Base-by-base conservation (phyloP, 2,329 filamentous ascomycete genomes). In the Botryosphaeria dothidea region DNA sequence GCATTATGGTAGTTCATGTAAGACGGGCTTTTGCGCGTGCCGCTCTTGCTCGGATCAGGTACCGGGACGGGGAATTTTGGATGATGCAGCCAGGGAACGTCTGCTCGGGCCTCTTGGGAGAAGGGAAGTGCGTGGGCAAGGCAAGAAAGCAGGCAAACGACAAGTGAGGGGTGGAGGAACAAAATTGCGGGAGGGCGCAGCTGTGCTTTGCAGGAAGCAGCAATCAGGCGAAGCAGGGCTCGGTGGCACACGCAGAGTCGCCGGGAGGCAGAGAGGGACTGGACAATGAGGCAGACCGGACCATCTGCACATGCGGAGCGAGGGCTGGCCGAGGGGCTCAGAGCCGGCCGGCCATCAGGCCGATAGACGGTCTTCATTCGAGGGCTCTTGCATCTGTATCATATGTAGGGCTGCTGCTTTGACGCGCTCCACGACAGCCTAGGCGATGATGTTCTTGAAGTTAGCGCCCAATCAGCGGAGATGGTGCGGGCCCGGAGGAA, bases 331-430 rank as follows among this genome's bases (percentile, higher is more conserved):
- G 25, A 29, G 23, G 19, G 52, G 36, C 17, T 23, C 17, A 9
- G 36, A 11, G 25, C 25, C 38, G 34, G 25, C 34, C n/a, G 43
- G 43, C 27, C 38, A 23, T 5, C 54, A 45, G 36, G 36, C 17
- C 38, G 25, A n/a, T 46, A 9, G 38, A 46, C 4, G 27, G 23
- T 5, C 56, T 45, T 15, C 25, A 45, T 60, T 46, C 13, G 49
- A 46, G 27, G 38, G 41, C 56, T 36, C 56, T 25, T 31, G 56
- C 38, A 34, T 60, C 56, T 46, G 56, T 60, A 60, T 60, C 56
- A 60, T 60, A 34, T 60, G 56, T 60, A 60, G 56, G 27, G 27
- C 56, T 60, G 56, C 56, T 36, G 56, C 56, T 46, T 46, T 34
- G 56, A 60, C 56, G 56, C 56, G 56, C 38, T 60, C 56, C 21